Evolutionary conservation across 2,329 filamentous ascomycete genomes (phyloP), one percentile per base, ranked within the genome.

Genomic region (Triangularia verruculosa): DNA sequence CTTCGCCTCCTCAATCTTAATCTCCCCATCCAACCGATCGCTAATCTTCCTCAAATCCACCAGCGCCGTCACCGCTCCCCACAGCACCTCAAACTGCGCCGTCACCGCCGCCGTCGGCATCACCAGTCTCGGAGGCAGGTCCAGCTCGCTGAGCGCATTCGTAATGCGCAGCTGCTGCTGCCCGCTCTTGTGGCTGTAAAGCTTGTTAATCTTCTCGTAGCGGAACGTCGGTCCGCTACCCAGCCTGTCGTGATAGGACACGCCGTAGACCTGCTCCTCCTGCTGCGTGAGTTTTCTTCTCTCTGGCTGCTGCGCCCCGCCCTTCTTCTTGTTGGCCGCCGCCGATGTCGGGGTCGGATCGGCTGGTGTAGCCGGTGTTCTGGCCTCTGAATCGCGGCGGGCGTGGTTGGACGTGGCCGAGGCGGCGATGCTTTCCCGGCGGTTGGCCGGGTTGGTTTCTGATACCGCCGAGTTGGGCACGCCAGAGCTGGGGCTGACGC

Each of bases 201-300:
- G 85, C 75, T 93, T 93, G 69, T 89, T 88, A 64, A 94, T 86
- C 74, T 87, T 89, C 70, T 94, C 91, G 27, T 92, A 92, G 12
- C 94, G 91, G 83, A 98, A 98, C 13, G 91, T 89, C 34, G 97
- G 91, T 6, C 95, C 94, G 8, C 89, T 90, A 1, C 89, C 88
- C 43, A 97, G 83, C 27, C 94, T 90, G 62, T 98, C 94, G 73
- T 94, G 90, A 68, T 91, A 87, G 7, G 89, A 86, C 9, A 99
- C 90, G 67, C 94, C 95, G 72, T 94, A 98, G 32, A 89, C 83
- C 67, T 85, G 77, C 78, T 93, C 89, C 77, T 96, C 90, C 69
- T 90, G 86, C 55, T 89, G 83, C 4, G 86, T 87, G 68, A 97
- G 87, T 75, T 89, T 87, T 72, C 88, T 86, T 61, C 89, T 84